Evolutionary conservation across 352 stramenopile species (phyloP), one percentile per base, ranked within the genome.

Genomic region (Aphanomyces astaci): DNA sequence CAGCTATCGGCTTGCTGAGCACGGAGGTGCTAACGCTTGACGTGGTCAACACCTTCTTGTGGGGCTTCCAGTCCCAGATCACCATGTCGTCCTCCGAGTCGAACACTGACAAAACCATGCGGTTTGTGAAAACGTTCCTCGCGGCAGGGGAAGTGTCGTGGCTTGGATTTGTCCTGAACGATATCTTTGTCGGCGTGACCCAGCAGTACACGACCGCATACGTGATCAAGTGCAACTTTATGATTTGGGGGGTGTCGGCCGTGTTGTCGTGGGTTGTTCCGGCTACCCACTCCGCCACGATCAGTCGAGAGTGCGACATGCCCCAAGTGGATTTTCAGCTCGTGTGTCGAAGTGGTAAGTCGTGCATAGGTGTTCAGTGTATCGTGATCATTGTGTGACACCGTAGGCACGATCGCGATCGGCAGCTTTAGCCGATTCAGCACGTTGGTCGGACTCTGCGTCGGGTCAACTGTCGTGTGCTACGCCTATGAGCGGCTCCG

Each of bases 351-450:
- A 40, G 17, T 4, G 59, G 59, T 43, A 36, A 19, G 5, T 1
- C 32, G 22, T 15, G 17, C 5, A 49, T 64, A 19, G 56, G 9
- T 28, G 22, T 2, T 0, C 19, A 55, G 10, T 17, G 17, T 24
- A 11, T 22, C 9, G 9, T 55, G 10, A 30, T 22, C 19, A 55
- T 55, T 22, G n/a, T 28, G 25, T 55, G 19, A 22, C n/a, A 30
- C 19, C 19, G 48, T 55, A 55, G 48, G 60, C 24, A 40, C 22
- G 15, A 24, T 57, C 39, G 59, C 40, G 10, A 60, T 66, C 11
- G 59, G 31, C n/a, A 59, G 25, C 27, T 66, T 66, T 11, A 7
- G 5, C 17, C 60, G 60, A 48, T 66, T 66, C 19, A 22, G 19
- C 2, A 39, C 5, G 22, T 17, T 57, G 5, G 31, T 66, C 11